Percentiles rank a stretch among this genome's conserved stretches.
phyloP scores from a whole-genome alignment of 306 rosid species.

The Corylus heterophylla region DNA sequence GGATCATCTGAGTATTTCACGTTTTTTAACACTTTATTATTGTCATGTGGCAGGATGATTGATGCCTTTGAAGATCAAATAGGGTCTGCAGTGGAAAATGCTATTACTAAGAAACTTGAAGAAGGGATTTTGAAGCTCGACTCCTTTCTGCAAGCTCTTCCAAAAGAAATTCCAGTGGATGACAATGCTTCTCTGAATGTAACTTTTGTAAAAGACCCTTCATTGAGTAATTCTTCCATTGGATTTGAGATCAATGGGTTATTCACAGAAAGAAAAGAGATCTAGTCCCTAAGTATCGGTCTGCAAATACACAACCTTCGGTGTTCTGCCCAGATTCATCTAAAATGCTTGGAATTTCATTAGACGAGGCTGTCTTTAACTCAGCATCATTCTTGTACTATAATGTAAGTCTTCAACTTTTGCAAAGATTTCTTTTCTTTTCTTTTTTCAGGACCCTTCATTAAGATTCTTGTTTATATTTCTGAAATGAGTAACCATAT shows the following conservation, averaged over 20 bases:
- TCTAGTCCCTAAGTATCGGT: slow-evolving; percentile 25
- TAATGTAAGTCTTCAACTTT: slow-evolving; percentile 52
- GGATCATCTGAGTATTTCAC: slow-evolving; percentile 14
- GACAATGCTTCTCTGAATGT: slow-evolving; percentile 68
- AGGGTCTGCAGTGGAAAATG: slow-evolving; percentile 65
- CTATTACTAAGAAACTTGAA: slow-evolving; percentile 63
- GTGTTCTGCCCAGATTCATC: slow-evolving; percentile 58
- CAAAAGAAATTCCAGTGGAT: slow-evolving; percentile 71
- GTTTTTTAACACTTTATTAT: slow-evolving; percentile 27
- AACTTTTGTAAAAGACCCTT: slow-evolving; percentile 64
- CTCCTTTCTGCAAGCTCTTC: slow-evolving; percentile 64
- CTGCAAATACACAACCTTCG: slow-evolving; percentile 40
- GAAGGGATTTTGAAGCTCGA: slow-evolving; percentile 74
- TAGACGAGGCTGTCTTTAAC: slow-evolving; percentile 85
- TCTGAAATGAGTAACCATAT: neutral
- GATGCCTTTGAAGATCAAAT: slow-evolving; percentile 81
- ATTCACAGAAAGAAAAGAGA: slow-evolving; percentile 43
- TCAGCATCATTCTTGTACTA: slow-evolving; percentile 69
- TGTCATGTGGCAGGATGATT: slow-evolving; percentile 58
- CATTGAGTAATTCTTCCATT: slow-evolving; percentile 61
- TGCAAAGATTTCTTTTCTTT: neutral
- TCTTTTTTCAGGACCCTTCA: neutral
- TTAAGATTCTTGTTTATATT: neutral
- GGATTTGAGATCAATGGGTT: slow-evolving; percentile 81
- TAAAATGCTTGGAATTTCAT: slow-evolving; percentile 79